These are phyloP conservation scores for Hansenula lynferdii DNA, from an alignment of 1,139 yeast genomes.

Conservation along the genomic window DNA sequence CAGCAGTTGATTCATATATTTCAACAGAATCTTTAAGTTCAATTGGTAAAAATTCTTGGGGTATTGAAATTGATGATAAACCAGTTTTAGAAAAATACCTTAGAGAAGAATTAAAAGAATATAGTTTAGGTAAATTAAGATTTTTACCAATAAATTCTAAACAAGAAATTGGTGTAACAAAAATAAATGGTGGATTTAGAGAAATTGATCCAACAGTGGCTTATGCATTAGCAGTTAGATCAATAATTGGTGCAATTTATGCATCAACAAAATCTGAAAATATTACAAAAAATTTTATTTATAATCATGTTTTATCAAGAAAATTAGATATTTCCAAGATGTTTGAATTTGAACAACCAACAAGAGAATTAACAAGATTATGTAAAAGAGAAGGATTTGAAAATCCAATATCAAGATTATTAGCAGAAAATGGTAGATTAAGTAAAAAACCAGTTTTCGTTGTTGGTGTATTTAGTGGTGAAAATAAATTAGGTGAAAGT, in stretches of 20 bases:
- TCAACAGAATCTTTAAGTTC: slow-evolving; percentile 59
- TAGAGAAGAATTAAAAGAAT: slow-evolving; percentile 61
- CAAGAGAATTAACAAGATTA: slow-evolving; percentile 74
- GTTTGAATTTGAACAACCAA: slow-evolving; percentile 82
- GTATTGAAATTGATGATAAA: slow-evolving; percentile 71
- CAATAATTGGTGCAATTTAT: slow-evolving; percentile 70
- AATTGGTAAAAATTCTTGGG: slow-evolving; percentile 72
- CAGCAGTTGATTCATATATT: slow-evolving; percentile 69
- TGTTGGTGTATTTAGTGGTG: slow-evolving; percentile 88
- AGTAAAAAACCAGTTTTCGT: slow-evolving; percentile 83
- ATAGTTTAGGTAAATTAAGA: slow-evolving; percentile 63
- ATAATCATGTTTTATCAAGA: slow-evolving; percentile 71
- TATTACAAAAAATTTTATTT: slow-evolving; percentile 59
- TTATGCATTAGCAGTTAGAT: slow-evolving; percentile 55
- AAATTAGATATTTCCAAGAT: slow-evolving; percentile 67
- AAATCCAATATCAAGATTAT: slow-evolving; percentile 73
- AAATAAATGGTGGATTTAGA: slow-evolving; percentile 23
- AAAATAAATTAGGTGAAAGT: slow-evolving; percentile 86
- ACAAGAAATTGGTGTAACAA: slow-evolving; percentile 39
- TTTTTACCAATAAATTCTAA: slow-evolving; percentile 28
- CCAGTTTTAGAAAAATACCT: slow-evolving; percentile 64
- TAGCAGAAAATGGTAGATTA: slow-evolving; percentile 91
- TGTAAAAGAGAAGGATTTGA: slow-evolving; percentile 73
- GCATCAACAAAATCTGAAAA: slow-evolving; percentile 57
- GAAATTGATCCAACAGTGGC: slow-evolving; percentile 28